These are phyloP conservation scores for Conoideocrella luteorostrata DNA, from an alignment of 2,329 filamentous ascomycete genomes.

Conservation along the genomic window DNA sequence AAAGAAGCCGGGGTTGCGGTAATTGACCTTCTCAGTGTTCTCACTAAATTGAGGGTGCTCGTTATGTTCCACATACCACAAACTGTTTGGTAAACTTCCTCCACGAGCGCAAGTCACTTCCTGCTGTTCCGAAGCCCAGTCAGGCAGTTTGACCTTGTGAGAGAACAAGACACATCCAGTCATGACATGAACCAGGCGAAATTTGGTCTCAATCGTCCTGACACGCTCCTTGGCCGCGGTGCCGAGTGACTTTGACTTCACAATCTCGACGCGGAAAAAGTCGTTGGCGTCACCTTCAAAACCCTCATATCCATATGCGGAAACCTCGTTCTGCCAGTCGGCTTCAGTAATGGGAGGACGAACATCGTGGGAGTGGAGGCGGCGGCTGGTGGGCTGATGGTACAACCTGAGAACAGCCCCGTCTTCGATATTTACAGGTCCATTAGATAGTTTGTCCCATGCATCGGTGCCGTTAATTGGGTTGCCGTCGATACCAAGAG, in stretches of 20 bases:
- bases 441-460: conserved; percentile 68
- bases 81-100: conserved; percentile 87
- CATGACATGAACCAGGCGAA: conserved; percentile 92
- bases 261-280: conserved; percentile 88
- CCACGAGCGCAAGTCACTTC: conserved; percentile 95
- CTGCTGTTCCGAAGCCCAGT: conserved; percentile 97
- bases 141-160: conserved; percentile 96
- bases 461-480: conserved; percentile 73
- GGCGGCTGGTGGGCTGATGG: conserved; percentile 75
- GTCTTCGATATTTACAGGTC: conserved; percentile 62
- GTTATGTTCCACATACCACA: conserved; percentile 96
- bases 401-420: conserved; percentile 78
- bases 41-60: conserved; percentile 69
- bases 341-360: conserved; percentile 79
- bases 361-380: conserved; percentile 93
- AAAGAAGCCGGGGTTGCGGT: conserved; percentile 88
- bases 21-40: conserved; percentile 89
- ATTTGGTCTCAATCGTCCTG: conserved; percentile 94
- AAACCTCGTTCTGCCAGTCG: conserved; percentile 94
- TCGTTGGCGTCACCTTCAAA: conserved; percentile 97
- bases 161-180: conserved; percentile 94
- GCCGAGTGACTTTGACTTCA: conserved; percentile 80
- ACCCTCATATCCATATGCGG: conserved; percentile 93
- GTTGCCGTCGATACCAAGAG: conserved; percentile 67
- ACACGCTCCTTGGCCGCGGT: conserved; percentile 74